Conservation (phyloP, 2,329 filamentous ascomycete genomes). For the Chrysoporthe austroafricana region DNA sequence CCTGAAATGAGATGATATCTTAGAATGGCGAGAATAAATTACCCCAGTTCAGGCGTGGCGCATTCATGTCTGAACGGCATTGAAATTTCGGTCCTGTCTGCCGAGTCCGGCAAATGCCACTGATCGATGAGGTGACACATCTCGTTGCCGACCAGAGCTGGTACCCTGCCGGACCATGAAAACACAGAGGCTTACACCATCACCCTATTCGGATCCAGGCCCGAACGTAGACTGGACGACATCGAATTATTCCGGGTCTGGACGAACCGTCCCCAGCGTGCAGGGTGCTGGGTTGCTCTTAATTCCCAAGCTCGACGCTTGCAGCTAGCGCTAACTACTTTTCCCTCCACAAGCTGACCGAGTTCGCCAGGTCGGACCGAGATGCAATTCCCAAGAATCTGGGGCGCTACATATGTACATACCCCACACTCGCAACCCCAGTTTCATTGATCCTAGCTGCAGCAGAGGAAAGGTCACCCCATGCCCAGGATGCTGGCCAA, state of each 20-base stretch:
- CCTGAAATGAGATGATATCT: constrained; percentile 19
- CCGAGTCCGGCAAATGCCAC: too few species aligned
- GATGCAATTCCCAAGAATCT: neutral
- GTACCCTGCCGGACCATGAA: too few species aligned
- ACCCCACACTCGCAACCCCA: neutral
- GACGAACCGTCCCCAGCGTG: too few species aligned
- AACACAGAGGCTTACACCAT: too few species aligned
- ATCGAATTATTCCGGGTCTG: neutral
- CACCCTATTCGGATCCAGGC: neutral
- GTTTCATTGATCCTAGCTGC: neutral
- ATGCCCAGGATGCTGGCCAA: neutral
- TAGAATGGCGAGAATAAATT: too few species aligned
- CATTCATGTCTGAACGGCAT: neutral
- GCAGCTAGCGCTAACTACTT: neutral
- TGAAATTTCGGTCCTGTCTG: too few species aligned
- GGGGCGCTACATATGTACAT: too few species aligned
- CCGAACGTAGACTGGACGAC: neutral
- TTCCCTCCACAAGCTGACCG: neutral
- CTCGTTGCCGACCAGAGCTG: too few species aligned
- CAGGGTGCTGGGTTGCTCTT: too few species aligned
- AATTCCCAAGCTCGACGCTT: neutral
- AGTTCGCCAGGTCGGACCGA: neutral
- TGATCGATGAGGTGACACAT: neutral
- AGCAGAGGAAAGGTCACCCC: neutral
- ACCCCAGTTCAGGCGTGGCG: neutral